Evolutionary conservation across 2,329 filamentous ascomycete genomes (phyloP).

Genomic region (Paraconiothyrium brasiliense): DNA sequence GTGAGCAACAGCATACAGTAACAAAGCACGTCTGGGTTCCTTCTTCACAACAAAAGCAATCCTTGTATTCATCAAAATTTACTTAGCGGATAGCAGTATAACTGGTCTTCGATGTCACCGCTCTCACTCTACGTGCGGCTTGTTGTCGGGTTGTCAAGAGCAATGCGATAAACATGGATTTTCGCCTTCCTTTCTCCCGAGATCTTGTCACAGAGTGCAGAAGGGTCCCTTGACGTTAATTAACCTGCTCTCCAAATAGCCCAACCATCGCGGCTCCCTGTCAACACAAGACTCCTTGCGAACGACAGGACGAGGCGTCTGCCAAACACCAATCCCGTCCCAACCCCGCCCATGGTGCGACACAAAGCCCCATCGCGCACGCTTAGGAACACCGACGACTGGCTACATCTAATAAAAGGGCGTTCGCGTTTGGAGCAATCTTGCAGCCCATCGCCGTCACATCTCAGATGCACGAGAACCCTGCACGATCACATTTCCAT

Average conservation of each 20-base stretch:
- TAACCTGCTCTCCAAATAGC: neutral
- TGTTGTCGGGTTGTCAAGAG: too few relatives aligned
- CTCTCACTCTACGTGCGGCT: too few relatives aligned
- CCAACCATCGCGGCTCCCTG: neutral
- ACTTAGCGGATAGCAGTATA: too few relatives aligned
- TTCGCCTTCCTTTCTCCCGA: neutral
- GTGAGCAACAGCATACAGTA: too few relatives aligned
- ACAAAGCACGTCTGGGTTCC: too few relatives aligned
- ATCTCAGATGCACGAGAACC: neutral
- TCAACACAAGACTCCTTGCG: neutral
- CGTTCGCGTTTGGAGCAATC: neutral
- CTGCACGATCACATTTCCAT: slow-evolving; percentile 1
- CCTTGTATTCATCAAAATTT: too few relatives aligned
- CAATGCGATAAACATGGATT: too few relatives aligned
- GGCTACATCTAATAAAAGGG: neutral
- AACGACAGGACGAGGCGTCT: slow-evolving; percentile 1
- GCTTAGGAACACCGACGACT: neutral
- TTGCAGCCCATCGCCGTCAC: neutral
- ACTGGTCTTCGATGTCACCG: too few relatives aligned
- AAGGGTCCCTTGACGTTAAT: neutral
- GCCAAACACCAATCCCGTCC: neutral
- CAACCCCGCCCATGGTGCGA: slow-evolving; percentile 1
- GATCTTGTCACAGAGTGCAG: neutral
- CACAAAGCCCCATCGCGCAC: neutral
- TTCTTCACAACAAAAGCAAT: too few relatives aligned